These are phyloP conservation scores for Trifolium subterraneum DNA, from an alignment of 306 rosid genomes.

Conservation along the genomic window DNA sequence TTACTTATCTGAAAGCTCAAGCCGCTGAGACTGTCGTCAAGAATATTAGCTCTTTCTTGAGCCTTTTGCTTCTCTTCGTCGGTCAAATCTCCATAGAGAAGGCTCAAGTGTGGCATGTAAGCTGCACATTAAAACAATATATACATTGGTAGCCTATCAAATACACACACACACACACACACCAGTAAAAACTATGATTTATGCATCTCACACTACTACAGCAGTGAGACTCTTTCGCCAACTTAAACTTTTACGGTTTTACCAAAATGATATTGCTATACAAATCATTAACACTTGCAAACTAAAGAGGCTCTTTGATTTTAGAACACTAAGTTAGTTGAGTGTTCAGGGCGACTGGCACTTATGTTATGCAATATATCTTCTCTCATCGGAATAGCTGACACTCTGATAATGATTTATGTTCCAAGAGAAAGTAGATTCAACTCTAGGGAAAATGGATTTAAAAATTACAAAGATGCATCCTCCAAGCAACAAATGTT, in stretches of 20 bases:
- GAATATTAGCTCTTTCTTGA: conserved; percentile 55
- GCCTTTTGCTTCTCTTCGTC: conserved; percentile 81
- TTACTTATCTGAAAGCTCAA: conserved; percentile 65
- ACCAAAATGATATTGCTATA: not conserved
- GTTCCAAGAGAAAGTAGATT: conserved; percentile 19
- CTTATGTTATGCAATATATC: not conserved
- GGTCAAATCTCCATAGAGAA: conserved; percentile 68
- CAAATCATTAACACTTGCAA: conserved; percentile 6
- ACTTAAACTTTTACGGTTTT: not conserved
- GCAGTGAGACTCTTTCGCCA: not conserved
- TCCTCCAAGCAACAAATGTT: no score
- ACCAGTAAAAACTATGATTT: not conserved
- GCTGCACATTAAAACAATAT: conserved; percentile 53
- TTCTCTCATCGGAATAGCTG: not conserved
- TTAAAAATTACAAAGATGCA: not conserved
- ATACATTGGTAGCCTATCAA: not conserved
- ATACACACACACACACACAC: no score
- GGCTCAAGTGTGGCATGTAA: conserved; percentile 86
- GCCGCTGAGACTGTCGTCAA: conserved; percentile 57
- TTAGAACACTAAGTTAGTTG: not conserved
- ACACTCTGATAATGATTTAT: not conserved
- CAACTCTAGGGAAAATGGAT: not conserved
- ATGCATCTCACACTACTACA: not conserved
- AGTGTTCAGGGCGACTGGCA: not conserved
- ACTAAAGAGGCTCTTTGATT: not conserved